phyloP scores from a whole-genome alignment of 345 rosid species.

The Syzygium oleosum region DNA sequence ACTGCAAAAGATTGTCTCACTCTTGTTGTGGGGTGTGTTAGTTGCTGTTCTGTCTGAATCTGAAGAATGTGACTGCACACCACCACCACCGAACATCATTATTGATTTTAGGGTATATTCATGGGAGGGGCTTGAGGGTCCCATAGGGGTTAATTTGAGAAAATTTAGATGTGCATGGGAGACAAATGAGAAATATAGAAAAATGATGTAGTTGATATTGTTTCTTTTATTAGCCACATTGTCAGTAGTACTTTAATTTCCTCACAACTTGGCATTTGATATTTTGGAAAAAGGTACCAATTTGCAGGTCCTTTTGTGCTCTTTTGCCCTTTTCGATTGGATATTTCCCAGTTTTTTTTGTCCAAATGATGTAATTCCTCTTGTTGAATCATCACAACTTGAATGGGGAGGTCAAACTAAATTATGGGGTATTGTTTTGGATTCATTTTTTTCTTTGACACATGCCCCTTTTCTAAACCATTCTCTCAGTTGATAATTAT shows the following conservation, averaged over 20 bases:
- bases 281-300: neutral
- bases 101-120: neutral
- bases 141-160: neutral
- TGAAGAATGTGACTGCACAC: neutral
- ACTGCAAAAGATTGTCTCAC: neutral
- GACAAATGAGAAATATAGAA: neutral
- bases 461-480: too few species aligned
- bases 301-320: neutral
- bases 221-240: neutral
- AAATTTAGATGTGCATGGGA: neutral
- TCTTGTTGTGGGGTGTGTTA: neutral
- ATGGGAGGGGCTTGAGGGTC: neutral
- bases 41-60: neutral
- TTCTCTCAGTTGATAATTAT: too few species aligned
- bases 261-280: neutral
- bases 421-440: too few species aligned
- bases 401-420: too few species aligned
- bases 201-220: neutral
- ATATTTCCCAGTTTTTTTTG: neutral
- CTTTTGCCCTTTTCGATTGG: neutral
- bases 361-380: neutral
- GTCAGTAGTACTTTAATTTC: neutral
- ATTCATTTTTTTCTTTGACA: too few species aligned
- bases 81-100: neutral
- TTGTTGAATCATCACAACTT: neutral